Percentiles rank a stretch among this genome's conserved stretches.
Conservation (phyloP, 2,329 filamentous ascomycete species). For the Trichophyton rubrum region DNA sequence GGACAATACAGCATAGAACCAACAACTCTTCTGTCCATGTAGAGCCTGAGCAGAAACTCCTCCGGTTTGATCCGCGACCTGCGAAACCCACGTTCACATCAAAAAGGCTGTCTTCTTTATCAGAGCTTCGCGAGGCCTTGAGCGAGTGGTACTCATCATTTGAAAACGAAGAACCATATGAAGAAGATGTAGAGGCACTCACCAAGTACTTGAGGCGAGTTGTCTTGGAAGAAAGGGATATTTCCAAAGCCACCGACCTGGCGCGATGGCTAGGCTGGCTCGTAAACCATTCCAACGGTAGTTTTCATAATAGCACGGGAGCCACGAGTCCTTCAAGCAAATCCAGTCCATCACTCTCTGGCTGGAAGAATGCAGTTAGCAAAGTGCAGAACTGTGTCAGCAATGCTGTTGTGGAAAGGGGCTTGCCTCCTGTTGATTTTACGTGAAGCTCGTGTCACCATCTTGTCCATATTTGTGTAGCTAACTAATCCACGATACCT, state of each 20-base stretch:
- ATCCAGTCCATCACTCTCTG: neutral
- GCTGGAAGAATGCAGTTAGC: conserved; percentile 14
- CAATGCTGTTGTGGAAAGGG: conserved; percentile 43
- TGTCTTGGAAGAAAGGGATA: conserved; percentile 61
- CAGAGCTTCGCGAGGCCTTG: conserved; percentile 62
- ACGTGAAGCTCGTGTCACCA: neutral
- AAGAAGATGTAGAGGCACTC: conserved; percentile 63
- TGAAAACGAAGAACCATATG: conserved; percentile 59
- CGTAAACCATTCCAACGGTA: conserved; percentile 20
- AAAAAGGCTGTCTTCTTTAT: conserved; percentile 40
- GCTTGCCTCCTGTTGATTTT: conserved; percentile 45
- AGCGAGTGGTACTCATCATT: conserved; percentile 66
- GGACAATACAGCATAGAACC: neutral
- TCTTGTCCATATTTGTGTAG: neutral
- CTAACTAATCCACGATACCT: neutral
- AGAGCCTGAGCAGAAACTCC: conserved; percentile 24
- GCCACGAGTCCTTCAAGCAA: neutral
- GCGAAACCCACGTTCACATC: conserved; percentile 51
- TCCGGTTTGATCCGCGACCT: conserved; percentile 39
- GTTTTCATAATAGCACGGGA: neutral
- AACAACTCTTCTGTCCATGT: neutral
- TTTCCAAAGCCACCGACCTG: conserved; percentile 59
- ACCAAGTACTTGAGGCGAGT: conserved; percentile 60
- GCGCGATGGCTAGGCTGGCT: conserved; percentile 50
- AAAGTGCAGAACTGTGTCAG: conserved; percentile 34